Base-by-base conservation (phyloP, 257 asterid species). In the Knoxia roxburghii region DNA sequence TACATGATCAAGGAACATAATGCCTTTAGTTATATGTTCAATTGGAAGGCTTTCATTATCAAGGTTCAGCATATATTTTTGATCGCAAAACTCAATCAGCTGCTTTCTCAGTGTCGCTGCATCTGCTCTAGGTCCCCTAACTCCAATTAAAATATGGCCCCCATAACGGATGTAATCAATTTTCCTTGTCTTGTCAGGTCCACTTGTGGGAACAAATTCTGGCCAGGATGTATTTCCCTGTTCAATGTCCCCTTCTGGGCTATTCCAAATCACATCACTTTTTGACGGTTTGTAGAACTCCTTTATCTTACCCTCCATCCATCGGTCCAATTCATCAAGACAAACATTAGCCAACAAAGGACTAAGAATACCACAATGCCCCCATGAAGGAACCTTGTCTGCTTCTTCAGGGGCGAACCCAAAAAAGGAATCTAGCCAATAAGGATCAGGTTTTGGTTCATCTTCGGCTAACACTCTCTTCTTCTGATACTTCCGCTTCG, bases 221-320 rank as follows among this genome's bases (percentile, higher is more conserved):
- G 99, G 97, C 99, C 99, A 93, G 35, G 99, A 93, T 30, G 97
- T 93, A 72, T 88, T 93, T 37, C 96, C 97, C 70, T 90, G 97
- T 60, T 93, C 97, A 7, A 77, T 81, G 73, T 92, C 95, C 57
- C 91, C 96, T 17, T 86, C 87, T 5, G 94, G 84, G 51, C 77
- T 75, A 70, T 88, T 93, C 99, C 99, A 93, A 81, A 93, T 90
- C 74, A 93, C 96, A 70, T 93, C 99, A 72, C 70, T 90, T 9
- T 86, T 80, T 0, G 97, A 93, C 12, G 97, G 96, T 68, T 70
- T 85, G 68, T 88, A 93, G 41, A 93, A 88, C 70, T 90, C 99
- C 77, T 84, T 84, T 59, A 90, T 86, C 75, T 88, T 93, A 62
- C 69, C 88, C 67, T 93, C 97, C 95, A 93, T 88, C 95, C 96